These are phyloP conservation scores for Mucor sp. DNA, from an alignment of 371 early-diverging fungal genomes.

Conservation along the genomic window DNA sequence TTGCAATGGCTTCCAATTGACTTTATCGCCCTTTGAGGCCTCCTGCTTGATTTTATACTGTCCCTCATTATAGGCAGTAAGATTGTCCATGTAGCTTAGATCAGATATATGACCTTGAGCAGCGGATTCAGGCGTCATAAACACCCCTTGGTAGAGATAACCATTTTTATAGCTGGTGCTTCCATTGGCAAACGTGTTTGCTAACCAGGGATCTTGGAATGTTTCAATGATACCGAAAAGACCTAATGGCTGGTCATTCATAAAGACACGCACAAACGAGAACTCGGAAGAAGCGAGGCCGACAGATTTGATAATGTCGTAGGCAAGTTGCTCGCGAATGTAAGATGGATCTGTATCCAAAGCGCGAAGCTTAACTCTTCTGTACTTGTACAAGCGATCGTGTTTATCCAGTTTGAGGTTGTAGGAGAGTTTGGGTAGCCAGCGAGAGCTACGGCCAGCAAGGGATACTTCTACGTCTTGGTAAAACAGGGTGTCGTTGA, in stretches of 20 bases:
- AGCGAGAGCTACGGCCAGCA: conserved; percentile 33
- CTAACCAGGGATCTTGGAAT: conserved; percentile 38
- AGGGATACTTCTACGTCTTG: conserved; percentile 18
- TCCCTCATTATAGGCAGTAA: conserved; percentile 23
- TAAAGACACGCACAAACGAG: conserved; percentile 31
- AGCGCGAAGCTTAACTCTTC: conserved; percentile 35
- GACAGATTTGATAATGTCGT: conserved; percentile 25
- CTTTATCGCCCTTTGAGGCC: conserved; percentile 17
- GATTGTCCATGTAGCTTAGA: conserved; percentile 19
- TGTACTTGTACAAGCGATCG: conserved; percentile 25
- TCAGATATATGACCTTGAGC: conserved; percentile 11
- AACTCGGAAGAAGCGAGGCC: conserved; percentile 30
- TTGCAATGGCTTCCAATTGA: conserved; percentile 21
- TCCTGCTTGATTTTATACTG: conserved; percentile 33
- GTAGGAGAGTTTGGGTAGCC: conserved; percentile 30
- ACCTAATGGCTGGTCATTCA: conserved; percentile 40
- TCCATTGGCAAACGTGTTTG: conserved; percentile 38
- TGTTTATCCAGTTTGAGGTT: conserved; percentile 24
- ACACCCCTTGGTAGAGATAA: conserved; percentile 32
- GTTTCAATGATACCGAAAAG: conserved; percentile 41
- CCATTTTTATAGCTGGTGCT: conserved; percentile 33
- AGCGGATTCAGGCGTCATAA: background rate
- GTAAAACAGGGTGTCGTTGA: conserved; percentile 5
- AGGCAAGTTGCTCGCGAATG: conserved; percentile 33
- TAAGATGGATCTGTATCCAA: conserved; percentile 41